Base-by-base conservation (phyloP, 2,329 filamentous ascomycete species). In the Immersiporthe knoxdaviesiana region DNA sequence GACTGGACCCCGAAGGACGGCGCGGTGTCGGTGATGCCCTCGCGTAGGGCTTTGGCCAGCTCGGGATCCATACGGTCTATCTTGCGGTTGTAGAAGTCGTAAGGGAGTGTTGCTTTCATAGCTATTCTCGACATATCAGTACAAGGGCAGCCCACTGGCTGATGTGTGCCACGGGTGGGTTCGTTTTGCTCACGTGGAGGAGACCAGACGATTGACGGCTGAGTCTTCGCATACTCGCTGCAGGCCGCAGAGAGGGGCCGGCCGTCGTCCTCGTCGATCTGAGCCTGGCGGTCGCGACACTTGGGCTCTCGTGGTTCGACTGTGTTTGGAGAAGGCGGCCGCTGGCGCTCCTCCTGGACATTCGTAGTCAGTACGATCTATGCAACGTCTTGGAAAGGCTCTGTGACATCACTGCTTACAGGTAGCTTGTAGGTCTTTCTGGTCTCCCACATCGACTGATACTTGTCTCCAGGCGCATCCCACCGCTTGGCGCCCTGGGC, bases 401-500 rank as follows among this genome's bases (percentile, higher is more conserved):
- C 18, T 16, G 24, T 39, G 32, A 18, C 21, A 21, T 7, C 24
- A 24, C 54, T n/a, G 63, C 69, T 66, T 47, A 71, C 69, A 39
- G 69, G 63, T 16, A 65, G 30, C 16, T 58, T 60, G 39, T 61
- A 64, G 27, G 27, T 47, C 63, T 61, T 64, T 8, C 54, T 52
- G 21, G 50, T 39, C 59, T 71, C 60, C 54, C 52, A 64, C 3
- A 41, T 32, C 16, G 67, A 67, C 21, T 44, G 63, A 67, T 60
- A 61, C 54, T 61, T 67, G 60, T 71, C 67, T 12, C 32, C 61
- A 24, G 56, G 54, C 24, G 65, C 71, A 21, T 79, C 75, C 74
- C 75, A 77, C 66, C 77, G 74, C 70, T 76, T 70, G 50, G 76
- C 76, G 64, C 79, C 81, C 68, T 80, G 72, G 41, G 80, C 73